phyloP scores from a whole-genome alignment of 257 asterid genomes.

The Fraxinus pennsylvanica region DNA sequence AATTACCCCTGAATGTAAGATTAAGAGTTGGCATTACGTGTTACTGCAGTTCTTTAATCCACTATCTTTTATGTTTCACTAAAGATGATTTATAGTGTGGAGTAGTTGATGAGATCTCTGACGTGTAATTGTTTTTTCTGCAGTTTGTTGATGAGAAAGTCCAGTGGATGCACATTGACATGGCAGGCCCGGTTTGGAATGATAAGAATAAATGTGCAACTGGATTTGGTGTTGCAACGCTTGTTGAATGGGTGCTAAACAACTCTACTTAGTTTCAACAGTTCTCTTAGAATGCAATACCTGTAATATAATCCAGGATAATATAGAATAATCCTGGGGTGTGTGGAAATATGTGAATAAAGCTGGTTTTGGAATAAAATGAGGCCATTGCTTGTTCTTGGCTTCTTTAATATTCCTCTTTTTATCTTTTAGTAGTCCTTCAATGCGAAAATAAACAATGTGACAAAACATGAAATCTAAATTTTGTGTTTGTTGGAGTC shows the following conservation, averaged over 20 bases:
- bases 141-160: slow-evolving; percentile 98
- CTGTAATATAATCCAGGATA: not conserved
- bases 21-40: not conserved
- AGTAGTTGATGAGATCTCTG: not conserved
- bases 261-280: slow-evolving; percentile 44
- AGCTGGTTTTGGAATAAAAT: not conserved
- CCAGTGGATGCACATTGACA: slow-evolving; percentile 95
- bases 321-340: not conserved
- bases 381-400: not conserved
- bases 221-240: slow-evolving; percentile 79
- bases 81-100: not conserved
- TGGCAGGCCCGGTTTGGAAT: slow-evolving; percentile 95
- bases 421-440: not conserved
- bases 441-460: not conserved
- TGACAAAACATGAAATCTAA: too few relatives aligned
- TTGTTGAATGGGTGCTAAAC: slow-evolving; percentile 87
- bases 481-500: too few relatives aligned
- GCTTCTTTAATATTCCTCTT: not conserved
- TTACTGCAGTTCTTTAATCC: not conserved
- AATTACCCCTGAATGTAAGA: not conserved
- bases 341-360: slow-evolving; percentile 1
- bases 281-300: too few relatives aligned
- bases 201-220: slow-evolving; percentile 78
- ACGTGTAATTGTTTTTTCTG: slow-evolving; percentile 5
- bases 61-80: not conserved